Evolutionary conservation across 306 rosid species (phyloP).

Genomic region (Quercus berberidifolia): DNA sequence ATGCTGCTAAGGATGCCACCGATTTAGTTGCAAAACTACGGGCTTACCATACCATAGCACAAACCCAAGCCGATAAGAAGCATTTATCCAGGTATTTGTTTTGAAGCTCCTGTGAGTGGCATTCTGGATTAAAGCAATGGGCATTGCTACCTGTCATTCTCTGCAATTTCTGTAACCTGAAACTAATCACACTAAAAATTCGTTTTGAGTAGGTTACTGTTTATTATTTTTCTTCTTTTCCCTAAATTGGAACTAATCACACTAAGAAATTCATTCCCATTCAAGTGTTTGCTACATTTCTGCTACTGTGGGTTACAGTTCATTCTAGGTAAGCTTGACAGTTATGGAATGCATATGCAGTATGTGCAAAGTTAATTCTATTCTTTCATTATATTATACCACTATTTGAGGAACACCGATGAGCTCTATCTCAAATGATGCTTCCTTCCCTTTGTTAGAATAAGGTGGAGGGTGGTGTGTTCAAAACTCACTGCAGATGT

Average conservation of each 20-base stretch:
- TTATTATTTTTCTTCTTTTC: background rate
- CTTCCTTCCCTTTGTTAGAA: no score
- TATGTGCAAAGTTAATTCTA: background rate
- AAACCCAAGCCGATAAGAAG: conserved; percentile 84
- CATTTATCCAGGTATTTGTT: conserved; percentile 72
- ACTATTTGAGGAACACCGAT: background rate
- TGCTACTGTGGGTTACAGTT: background rate
- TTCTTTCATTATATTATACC: background rate
- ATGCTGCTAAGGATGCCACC: conserved; percentile 98
- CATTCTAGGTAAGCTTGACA: background rate
- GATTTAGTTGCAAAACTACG: conserved; percentile 87
- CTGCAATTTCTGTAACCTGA: background rate
- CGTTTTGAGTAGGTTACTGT: background rate
- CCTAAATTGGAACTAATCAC: background rate
- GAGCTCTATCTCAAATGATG: no score
- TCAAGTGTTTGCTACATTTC: background rate
- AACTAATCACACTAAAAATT: background rate
- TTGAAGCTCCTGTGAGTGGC: background rate
- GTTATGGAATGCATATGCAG: background rate
- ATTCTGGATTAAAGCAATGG: background rate
- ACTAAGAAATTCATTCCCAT: background rate
- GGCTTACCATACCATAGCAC: conserved; percentile 85
- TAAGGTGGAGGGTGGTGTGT: no score
- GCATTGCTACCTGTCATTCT: background rate
- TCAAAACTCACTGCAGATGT: no score